Evolutionary conservation across 495 filamentous ascomycete genomes (phyloP), one percentile per base, ranked within the genome.

Genomic region (Podospora bellae-mahoneyi): DNA sequence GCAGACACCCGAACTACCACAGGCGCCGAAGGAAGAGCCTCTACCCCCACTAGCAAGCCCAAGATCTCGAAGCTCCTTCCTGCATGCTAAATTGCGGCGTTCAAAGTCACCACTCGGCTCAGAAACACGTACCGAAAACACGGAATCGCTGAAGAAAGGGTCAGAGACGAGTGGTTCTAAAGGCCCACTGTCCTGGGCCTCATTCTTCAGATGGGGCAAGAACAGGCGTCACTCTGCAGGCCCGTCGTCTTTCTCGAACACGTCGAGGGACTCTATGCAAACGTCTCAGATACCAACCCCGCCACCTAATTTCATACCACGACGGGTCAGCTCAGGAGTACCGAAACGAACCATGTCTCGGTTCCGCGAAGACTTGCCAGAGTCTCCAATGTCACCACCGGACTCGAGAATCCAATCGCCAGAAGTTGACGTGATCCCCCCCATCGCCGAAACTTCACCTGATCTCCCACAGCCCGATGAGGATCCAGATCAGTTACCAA

Each of bases 321-420:
- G 81, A 13, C 77, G 75, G 19, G 64, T 83, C 3, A 81, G 75
- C 69, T 71, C 78, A 3, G 76, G 76, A 20, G 72, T 84, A 1
- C 87, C 93, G 7, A 87, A 88, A 68, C 89, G 92, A 32, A 92
- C 92, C 3, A 91, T 91, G 78, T 96, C 92, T 56, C 94, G 92
- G 60, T 97, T 97, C 82, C 87, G 89, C n/a, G 93, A 97, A 77
- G 93, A 97, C 75, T 85, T 97, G 18, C 92, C 92, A 19, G 93
- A 96, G 71, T 83, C 92, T 32, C 91, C 92, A 2, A 75, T 93
- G 19, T 94, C 92, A 19, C 92, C 92, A 9, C 89, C 92, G 4
- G 90, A 91, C 64, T 96, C 93, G 1, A 84, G 91, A 55, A 74
- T 94, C 34, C 91, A 94, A 68, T 94, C 91, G 0, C 89, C 88